These are phyloP conservation scores for Ilyonectria mors-panacis DNA, from an alignment of 2,329 filamentous ascomycete genomes.

Conservation along the genomic window DNA sequence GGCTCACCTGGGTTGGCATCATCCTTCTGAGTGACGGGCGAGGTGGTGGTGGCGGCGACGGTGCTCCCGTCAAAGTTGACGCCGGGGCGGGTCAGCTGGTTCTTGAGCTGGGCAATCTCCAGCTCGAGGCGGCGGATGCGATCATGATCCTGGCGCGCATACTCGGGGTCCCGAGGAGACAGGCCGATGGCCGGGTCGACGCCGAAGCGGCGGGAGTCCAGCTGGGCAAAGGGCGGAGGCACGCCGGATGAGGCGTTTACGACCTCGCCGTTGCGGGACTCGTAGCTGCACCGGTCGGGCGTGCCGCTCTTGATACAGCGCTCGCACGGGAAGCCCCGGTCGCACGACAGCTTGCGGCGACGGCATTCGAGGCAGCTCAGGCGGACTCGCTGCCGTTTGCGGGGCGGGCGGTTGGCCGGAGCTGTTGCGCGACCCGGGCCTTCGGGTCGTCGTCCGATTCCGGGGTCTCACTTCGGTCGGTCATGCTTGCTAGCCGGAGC, in stretches of 20 bases:
- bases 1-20: conserved; percentile 53
- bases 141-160: conserved; percentile 66
- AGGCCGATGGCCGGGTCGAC: conserved; percentile 49
- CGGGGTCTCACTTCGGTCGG: conserved; percentile 57
- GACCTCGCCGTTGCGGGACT: conserved; percentile 68
- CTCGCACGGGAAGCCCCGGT: conserved; percentile 73
- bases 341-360: conserved; percentile 73
- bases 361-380: conserved; percentile 74
- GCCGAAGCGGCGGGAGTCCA: conserved; percentile 58
- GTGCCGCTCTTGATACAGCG: conserved; percentile 75
- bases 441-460: conserved; percentile 54
- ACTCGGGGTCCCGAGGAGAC: conserved; percentile 54
- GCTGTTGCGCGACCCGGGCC: conserved; percentile 47
- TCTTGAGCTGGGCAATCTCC: conserved; percentile 71
- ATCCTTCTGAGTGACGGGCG: conserved; percentile 63
- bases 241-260: conserved; percentile 63
- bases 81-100: conserved; percentile 62
- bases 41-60: conserved; percentile 60
- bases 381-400: conserved; percentile 72
- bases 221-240: conserved; percentile 59
- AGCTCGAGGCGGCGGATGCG: conserved; percentile 72
- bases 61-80: conserved; percentile 67
- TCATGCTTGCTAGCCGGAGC: conserved; percentile 43
- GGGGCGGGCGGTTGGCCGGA: conserved; percentile 57
- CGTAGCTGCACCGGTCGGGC: conserved; percentile 72